Percentiles rank a stretch among this genome's conserved stretches.
Evolutionary conservation across 768 basidiomycete genomes (phyloP).

Genomic region (button mushroom (Agaricus bisporus)): DNA sequence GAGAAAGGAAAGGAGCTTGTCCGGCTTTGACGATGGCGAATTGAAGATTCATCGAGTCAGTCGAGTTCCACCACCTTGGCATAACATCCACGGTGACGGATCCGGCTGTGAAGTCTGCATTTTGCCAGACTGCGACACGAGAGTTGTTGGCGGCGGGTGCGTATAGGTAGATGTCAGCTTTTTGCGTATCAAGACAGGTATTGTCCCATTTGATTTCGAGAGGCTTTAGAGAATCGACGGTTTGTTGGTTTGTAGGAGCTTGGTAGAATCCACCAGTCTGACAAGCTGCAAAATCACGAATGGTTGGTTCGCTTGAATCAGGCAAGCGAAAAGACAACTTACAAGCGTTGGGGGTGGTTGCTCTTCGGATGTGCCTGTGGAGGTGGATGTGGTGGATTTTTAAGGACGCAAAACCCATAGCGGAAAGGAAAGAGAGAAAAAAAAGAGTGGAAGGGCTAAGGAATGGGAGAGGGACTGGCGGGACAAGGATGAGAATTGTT

Average conservation of each 20-base stretch:
- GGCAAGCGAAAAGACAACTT: not conserved
- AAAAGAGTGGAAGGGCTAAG: constrained; percentile 3
- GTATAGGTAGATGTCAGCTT: constrained; percentile 66
- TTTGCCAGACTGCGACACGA: constrained; percentile 52
- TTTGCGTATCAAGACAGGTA: constrained; percentile 41
- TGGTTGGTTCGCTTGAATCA: not conserved
- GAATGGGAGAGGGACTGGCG: not conserved
- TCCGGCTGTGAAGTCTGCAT: constrained; percentile 42
- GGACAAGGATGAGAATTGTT: not conserved
- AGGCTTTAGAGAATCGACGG: constrained; percentile 39
- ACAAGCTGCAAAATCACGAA: constrained; percentile 33
- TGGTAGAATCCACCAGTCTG: constrained; percentile 56
- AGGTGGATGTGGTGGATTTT: not conserved
- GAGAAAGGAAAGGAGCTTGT: constrained; percentile 42
- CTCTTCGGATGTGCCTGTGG: not conserved
- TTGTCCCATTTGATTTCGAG: constrained; percentile 62
- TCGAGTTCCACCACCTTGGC: constrained; percentile 70
- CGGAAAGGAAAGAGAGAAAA: not conserved
- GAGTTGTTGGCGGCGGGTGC: constrained; percentile 36
- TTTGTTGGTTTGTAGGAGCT: constrained; percentile 40
- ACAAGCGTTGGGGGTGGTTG: not conserved
- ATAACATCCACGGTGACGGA: constrained; percentile 42
- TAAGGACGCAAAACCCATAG: constrained; percentile 12
- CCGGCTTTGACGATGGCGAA: constrained; percentile 50
- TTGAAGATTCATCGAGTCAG: constrained; percentile 43